These are phyloP conservation scores for Trichophaea hybrida DNA, from an alignment of 2,329 filamentous ascomycete genomes.

Conservation along the genomic window DNA sequence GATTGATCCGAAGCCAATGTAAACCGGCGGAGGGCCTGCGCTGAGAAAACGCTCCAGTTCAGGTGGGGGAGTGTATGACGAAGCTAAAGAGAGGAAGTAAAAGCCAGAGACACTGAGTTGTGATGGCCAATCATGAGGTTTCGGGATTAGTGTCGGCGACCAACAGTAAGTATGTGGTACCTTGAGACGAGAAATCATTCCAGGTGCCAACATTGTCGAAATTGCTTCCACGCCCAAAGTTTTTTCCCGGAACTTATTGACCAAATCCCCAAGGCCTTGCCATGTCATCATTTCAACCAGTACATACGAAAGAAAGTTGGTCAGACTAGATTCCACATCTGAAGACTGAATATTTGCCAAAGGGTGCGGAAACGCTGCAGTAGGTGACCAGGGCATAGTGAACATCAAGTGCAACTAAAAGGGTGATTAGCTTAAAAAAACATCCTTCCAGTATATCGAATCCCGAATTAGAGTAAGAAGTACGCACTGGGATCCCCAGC, in stretches of 20 bases:
- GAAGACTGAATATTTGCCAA: conserved; percentile 66
- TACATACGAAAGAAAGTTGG: conserved; percentile 71
- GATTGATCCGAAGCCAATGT: conserved; percentile 73
- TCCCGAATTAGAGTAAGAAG: conserved; percentile 39
- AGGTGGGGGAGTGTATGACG: conserved; percentile 49
- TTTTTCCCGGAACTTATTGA: conserved; percentile 70
- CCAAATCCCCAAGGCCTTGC: conserved; percentile 81
- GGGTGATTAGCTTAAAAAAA: not conserved
- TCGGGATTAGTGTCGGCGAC: conserved; percentile 67
- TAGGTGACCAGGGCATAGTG: conserved; percentile 79
- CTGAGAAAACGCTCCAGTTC: conserved; percentile 53
- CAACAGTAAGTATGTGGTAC: conserved; percentile 88
- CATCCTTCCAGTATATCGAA: not conserved
- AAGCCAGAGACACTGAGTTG: conserved; percentile 64
- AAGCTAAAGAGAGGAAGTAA: conserved; percentile 56
- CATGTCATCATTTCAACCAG: conserved; percentile 85
- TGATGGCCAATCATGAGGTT: conserved; percentile 59
- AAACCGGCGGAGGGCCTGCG: conserved; percentile 56
- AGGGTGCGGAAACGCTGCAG: conserved; percentile 72
- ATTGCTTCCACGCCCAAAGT: conserved; percentile 62
- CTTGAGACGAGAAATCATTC: conserved; percentile 57
- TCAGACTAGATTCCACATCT: conserved; percentile 60
- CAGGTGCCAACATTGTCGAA: conserved; percentile 69
- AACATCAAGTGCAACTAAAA: conserved; percentile 8
- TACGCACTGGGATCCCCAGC: conserved; percentile 45